phyloP scores from a whole-genome alignment of 495 filamentous ascomycete species.

The Xylaria telfairii region DNA sequence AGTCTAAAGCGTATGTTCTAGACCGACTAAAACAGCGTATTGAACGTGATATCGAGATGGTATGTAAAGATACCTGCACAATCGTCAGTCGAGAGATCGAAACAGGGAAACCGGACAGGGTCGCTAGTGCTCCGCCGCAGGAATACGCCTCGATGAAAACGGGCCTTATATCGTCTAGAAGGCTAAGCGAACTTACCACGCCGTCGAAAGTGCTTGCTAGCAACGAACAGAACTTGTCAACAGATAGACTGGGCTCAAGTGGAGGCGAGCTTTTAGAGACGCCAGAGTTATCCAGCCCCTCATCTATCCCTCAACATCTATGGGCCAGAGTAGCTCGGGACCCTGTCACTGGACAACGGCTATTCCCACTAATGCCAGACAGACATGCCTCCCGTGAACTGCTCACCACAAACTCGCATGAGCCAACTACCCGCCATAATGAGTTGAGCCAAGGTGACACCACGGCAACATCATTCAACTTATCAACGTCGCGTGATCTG shows the following conservation, averaged over 20 bases:
- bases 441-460: neutral
- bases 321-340: constrained; percentile 27
- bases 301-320: constrained; percentile 27
- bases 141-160: neutral
- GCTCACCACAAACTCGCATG: constrained; percentile 5
- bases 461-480: constrained; percentile 9
- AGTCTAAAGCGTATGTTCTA: constrained; percentile 39
- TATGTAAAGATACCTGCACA: constrained; percentile 53
- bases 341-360: constrained; percentile 31
- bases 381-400: constrained; percentile 1
- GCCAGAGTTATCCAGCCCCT: constrained; percentile 2
- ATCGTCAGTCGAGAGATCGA: constrained; percentile 48
- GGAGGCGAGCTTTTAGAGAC: constrained; percentile 1
- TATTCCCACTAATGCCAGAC: constrained; percentile 34
- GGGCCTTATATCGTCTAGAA: neutral
- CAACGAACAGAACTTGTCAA: constrained; percentile 8
- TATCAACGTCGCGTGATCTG: neutral
- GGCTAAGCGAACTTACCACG: constrained; percentile 7
- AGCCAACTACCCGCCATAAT: neutral
- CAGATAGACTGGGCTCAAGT: constrained; percentile 4
- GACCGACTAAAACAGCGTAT: constrained; percentile 45
- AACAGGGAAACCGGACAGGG: constrained; percentile 16
- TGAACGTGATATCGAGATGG: constrained; percentile 49
- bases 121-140: constrained; percentile 5
- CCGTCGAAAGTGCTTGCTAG: constrained; percentile 8